Percentiles rank a stretch among this genome's conserved stretches.
These are phyloP conservation scores for Mycena metata DNA, from an alignment of 768 basidiomycete genomes.

Conservation along the genomic window DNA sequence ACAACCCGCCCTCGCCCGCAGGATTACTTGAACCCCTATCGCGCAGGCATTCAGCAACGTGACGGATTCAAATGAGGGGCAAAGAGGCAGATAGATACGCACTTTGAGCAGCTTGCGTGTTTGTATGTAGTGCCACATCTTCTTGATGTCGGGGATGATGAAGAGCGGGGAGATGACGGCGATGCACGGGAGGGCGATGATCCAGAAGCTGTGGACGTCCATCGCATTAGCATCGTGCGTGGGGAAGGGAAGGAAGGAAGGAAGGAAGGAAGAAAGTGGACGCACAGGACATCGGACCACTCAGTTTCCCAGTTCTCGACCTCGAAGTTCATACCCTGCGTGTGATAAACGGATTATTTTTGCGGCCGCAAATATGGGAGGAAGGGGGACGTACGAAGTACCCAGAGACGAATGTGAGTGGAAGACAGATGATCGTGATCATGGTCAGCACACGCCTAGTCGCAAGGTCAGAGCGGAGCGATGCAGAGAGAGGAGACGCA, in stretches of 20 bases:
- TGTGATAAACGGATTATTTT: background rate
- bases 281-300: conserved; percentile 58
- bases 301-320: conserved; percentile 49
- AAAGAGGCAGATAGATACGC: background rate
- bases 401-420: conserved; percentile 77
- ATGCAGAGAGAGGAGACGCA: conserved; percentile 43
- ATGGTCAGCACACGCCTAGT: conserved; percentile 73
- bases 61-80: no score
- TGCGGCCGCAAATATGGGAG: background rate
- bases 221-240: background rate
- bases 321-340: conserved; percentile 78
- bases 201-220: conserved; percentile 70
- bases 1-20: no score
- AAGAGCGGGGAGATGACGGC: conserved; percentile 69
- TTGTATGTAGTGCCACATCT: conserved; percentile 60
- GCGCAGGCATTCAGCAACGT: no score
- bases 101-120: conserved; percentile 47
- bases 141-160: conserved; percentile 66
- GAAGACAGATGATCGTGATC: conserved; percentile 78
- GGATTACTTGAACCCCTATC: no score
- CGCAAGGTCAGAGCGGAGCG: conserved; percentile 1
- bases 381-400: conserved; percentile 69
- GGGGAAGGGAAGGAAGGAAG: background rate
- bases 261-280: conserved; percentile 40
- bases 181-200: conserved; percentile 74